Percentiles rank a stretch among this genome's conserved stretches.
Evolutionary conservation across 1,284 basidiomycete genomes (phyloP).

Genomic region (Ustilago bromivora): DNA sequence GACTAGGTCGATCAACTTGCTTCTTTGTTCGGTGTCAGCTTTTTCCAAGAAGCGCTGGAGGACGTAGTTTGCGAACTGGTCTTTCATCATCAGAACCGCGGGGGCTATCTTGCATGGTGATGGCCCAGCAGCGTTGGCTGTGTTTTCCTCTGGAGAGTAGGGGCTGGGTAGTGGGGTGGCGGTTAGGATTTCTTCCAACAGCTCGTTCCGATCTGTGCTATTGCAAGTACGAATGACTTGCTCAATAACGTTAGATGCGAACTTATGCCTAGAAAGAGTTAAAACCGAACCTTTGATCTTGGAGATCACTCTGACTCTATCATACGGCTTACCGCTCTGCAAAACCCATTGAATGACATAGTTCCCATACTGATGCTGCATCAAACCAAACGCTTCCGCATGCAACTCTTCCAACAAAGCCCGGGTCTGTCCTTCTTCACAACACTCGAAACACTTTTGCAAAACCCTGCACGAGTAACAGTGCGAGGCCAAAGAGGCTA

Average conservation of each 20-base stretch:
- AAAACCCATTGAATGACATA: constrained; percentile 96
- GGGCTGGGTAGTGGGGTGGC: background rate
- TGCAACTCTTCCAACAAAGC: constrained; percentile 88
- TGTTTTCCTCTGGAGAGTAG: no score
- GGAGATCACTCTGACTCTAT: constrained; percentile 78
- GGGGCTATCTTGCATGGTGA: background rate
- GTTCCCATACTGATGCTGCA: constrained; percentile 75
- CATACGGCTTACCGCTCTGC: constrained; percentile 80
- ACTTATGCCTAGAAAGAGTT: constrained; percentile 80
- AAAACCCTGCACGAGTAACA: constrained; percentile 95
- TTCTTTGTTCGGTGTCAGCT: constrained; percentile 46
- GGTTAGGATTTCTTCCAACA: constrained; percentile 85
- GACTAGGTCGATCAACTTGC: constrained; percentile 41
- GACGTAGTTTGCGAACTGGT: constrained; percentile 80
- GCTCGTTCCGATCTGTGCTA: constrained; percentile 75
- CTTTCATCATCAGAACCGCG: constrained; percentile 80
- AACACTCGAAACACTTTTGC: constrained; percentile 89
- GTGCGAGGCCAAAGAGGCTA: constrained; percentile 87
- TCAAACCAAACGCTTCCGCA: constrained; percentile 73
- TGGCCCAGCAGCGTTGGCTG: no score
- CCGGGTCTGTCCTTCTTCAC: constrained; percentile 74
- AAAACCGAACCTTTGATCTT: constrained; percentile 84
- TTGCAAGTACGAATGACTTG: constrained; percentile 83
- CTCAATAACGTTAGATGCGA: constrained; percentile 96
- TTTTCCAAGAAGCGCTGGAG: constrained; percentile 67